These are phyloP conservation scores for Talaromyces sp. DNA, from an alignment of 2,329 filamentous ascomycete genomes.

Conservation along the genomic window DNA sequence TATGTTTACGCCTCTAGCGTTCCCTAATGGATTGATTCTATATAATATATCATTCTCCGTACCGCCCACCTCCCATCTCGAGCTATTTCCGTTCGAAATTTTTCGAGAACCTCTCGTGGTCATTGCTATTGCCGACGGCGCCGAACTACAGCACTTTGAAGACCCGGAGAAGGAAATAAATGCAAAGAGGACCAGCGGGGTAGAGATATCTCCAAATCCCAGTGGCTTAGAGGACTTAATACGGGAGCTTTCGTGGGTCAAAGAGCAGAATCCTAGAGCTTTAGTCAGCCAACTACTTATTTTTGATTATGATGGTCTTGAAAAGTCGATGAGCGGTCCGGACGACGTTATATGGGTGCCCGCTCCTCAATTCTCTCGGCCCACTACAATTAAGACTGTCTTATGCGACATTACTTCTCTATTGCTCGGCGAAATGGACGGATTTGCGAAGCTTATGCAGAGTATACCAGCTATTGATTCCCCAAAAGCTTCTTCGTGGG, in stretches of 20 bases:
- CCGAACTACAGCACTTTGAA: slow-evolving; percentile 54
- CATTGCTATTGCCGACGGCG: slow-evolving; percentile 79
- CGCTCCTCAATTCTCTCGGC: slow-evolving; percentile 62
- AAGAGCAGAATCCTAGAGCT: slow-evolving; percentile 70
- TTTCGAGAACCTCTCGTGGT: slow-evolving; percentile 81
- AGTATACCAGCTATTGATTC: slow-evolving; percentile 73
- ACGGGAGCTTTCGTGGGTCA: slow-evolving; percentile 67
- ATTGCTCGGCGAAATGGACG: slow-evolving; percentile 71
- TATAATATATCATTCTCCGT: slow-evolving; percentile 82
- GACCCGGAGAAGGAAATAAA: slow-evolving; percentile 13
- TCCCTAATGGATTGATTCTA: slow-evolving; percentile 78
- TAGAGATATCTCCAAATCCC: slow-evolving; percentile 34
- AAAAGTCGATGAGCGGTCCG: slow-evolving; percentile 53
- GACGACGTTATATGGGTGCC: slow-evolving; percentile 71
- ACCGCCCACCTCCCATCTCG: slow-evolving; percentile 73
- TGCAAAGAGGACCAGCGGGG: slow-evolving; percentile 14
- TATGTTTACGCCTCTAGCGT: slow-evolving; percentile 89
- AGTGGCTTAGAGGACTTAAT: slow-evolving; percentile 39
- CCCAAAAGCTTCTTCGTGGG: slow-evolving; percentile 53
- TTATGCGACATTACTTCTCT: slow-evolving; percentile 75
- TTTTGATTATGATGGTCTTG: slow-evolving; percentile 65
- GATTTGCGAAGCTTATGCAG: slow-evolving; percentile 69
- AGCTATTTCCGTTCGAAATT: slow-evolving; percentile 83
- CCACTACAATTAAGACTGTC: slow-evolving; percentile 75
- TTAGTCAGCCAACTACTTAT: slow-evolving; percentile 74